Base-by-base conservation (phyloP, 345 rosid species). In the Citrus reticulata region DNA sequence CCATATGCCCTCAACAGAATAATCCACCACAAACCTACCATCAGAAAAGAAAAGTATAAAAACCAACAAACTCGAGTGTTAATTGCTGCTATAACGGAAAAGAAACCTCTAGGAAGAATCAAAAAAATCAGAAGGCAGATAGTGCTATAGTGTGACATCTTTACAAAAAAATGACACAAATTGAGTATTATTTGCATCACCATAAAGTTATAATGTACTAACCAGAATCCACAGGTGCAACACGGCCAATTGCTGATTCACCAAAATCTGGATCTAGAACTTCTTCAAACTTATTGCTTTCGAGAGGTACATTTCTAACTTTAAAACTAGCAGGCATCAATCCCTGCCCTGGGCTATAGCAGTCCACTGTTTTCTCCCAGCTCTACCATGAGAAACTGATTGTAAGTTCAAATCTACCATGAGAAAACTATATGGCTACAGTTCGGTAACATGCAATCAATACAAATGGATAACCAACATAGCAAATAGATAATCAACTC, bases 151-250 rank as follows among this genome's bases (percentile, higher is more conserved):
- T 9, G 20, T 51, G 10, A 24, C 35, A 73, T 59, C 54, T 25
- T 37, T n/a, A 37, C 32, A 59, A 1, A 19, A 19, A 35, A 24
- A 24, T 20, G 17, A 4, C 10, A 65, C 66, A n/a, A 76, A 22
- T 11, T 13, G 10, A 25, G 32, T 55, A 57, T 34, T 64, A 34
- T 65, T 16, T 42, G 30, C 14, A 22, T 54, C 27, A 37, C 35
- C 2, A 65, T 13, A 49, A 5, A 80, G 64, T 54, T 59, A 68
- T 35, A 74, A 75, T 54, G 11, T 27, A 83, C 90, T 63, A 4
- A 93, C 98, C 98, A 78, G 98, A 92, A 87, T 93, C 98, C 40
- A 93, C 98, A 5, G 98, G 98, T 19, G 98, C 98, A 81, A 93
- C 98, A 55, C 98, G 95, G 13, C 98, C 98, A 75, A 93, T 93